Conservation (phyloP, 208 protist species). For the Angomonas deanei region DNA sequence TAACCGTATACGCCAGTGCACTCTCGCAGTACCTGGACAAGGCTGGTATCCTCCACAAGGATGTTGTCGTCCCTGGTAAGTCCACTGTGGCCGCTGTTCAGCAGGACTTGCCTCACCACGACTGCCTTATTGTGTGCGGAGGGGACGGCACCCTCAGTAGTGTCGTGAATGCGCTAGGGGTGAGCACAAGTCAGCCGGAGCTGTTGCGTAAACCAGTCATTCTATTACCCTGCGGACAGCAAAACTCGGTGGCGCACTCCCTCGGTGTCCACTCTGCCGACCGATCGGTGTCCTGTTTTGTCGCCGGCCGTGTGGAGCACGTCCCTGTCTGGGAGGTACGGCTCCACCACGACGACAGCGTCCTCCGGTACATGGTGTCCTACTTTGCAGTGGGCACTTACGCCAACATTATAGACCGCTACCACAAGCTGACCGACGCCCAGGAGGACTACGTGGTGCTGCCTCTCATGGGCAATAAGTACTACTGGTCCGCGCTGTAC, state of each 20-base stretch:
- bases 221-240: slow-evolving; percentile 58
- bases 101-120: slow-evolving; percentile 10
- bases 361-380: slow-evolving; percentile 51
- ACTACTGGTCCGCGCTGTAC: slow-evolving; percentile 40
- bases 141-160: slow-evolving; percentile 79
- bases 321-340: slow-evolving; percentile 72
- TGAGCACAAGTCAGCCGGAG: background rate
- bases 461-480: slow-evolving; percentile 29
- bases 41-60: slow-evolving; percentile 60
- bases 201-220: slow-evolving; percentile 32
- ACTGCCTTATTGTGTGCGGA: slow-evolving; percentile 56
- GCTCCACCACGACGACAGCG: slow-evolving; percentile 10
- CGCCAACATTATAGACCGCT: slow-evolving; percentile 41
- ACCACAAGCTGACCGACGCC: slow-evolving; percentile 31
- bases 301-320: slow-evolving; percentile 35
- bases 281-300: slow-evolving; percentile 57
- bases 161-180: slow-evolving; percentile 60
- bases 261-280: slow-evolving; percentile 58
- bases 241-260: slow-evolving; percentile 74
- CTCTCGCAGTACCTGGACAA: slow-evolving; percentile 61
- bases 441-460: slow-evolving; percentile 60
- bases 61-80: slow-evolving; percentile 38
- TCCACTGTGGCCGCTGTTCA: slow-evolving; percentile 28
- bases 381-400: slow-evolving; percentile 62
- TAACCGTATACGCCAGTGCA: slow-evolving; percentile 38